These are phyloP conservation scores for Wickerhamomyces strasburgensis DNA, from an alignment of 805 yeast species.

Conservation along the genomic window DNA sequence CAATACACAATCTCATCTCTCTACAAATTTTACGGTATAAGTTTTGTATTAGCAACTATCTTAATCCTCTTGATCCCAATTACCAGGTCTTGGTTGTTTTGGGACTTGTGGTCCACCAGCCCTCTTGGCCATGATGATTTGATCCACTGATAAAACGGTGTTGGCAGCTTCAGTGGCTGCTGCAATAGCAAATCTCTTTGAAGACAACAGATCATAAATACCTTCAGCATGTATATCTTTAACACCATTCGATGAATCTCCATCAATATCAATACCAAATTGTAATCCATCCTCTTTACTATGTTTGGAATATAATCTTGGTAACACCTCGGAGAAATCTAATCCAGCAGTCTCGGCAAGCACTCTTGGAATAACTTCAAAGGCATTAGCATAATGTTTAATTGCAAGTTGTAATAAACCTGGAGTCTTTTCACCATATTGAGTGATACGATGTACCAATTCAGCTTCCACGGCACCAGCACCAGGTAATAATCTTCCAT, in stretches of 20 bases:
- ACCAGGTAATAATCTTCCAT: conserved; percentile 80
- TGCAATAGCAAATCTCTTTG: conserved; percentile 82
- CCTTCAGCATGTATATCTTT: conserved; percentile 65
- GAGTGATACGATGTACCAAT: conserved; percentile 70
- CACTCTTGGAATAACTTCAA: conserved; percentile 89
- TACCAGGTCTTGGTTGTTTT: conserved; percentile 79
- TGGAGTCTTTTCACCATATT: conserved; percentile 89
- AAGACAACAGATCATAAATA: conserved; percentile 72
- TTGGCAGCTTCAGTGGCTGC: conserved; percentile 95
- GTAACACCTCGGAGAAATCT: conserved; percentile 84
- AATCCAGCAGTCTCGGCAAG: conserved; percentile 93
- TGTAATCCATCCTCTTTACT: conserved; percentile 38
- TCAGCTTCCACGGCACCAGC: conserved; percentile 96
- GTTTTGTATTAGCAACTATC: no score
- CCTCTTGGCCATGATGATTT: conserved; percentile 97
- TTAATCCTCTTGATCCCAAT: conserved; percentile 93
- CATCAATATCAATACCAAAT: conserved; percentile 76
- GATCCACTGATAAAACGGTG: conserved; percentile 89
- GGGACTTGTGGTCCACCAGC: conserved; percentile 98
- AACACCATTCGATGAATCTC: conserved; percentile 60
- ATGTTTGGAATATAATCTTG: conserved; percentile 86
- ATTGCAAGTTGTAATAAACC: conserved; percentile 91
- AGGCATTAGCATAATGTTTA: conserved; percentile 89
- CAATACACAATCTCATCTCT: no score
- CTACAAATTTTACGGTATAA: no score